Evolutionary conservation across 495 filamentous ascomycete species (phyloP).

Genomic region (Penicillium longicatenatum): DNA sequence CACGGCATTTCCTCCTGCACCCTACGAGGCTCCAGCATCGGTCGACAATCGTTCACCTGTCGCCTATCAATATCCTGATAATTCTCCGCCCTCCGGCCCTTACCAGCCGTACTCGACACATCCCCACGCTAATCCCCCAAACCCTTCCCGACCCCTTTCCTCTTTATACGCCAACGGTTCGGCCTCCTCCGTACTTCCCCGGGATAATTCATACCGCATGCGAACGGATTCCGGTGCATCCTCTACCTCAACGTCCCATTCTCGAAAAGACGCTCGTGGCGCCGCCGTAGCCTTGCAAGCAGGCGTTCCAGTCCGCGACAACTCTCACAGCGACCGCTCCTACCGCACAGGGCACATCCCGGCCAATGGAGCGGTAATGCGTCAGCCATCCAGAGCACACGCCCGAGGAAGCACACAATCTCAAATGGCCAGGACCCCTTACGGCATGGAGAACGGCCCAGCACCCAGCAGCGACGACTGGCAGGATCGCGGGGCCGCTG

Average conservation of each 20-base stretch:
- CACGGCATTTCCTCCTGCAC: conserved; percentile 25
- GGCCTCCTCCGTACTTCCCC: conserved; percentile 36
- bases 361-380: conserved; percentile 58
- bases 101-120: conserved; percentile 47
- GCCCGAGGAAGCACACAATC: conserved; percentile 49
- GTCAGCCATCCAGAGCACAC: conserved; percentile 47
- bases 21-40: conserved; percentile 21
- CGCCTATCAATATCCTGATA: conserved; percentile 25
- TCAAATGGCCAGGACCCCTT: conserved; percentile 58
- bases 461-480: conserved; percentile 83
- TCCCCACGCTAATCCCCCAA: conserved; percentile 40
- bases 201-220: conserved; percentile 57
- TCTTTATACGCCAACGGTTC: conserved; percentile 54
- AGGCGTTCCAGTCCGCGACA: conserved; percentile 65
- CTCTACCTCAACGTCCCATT: conserved; percentile 56
- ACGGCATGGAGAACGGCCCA: conserved; percentile 65
- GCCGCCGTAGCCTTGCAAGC: conserved; percentile 64
- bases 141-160: conserved; percentile 55
- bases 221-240: conserved; percentile 67
- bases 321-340: conserved; percentile 67
- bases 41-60: conserved; percentile 36
- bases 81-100: conserved; percentile 24
- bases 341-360: conserved; percentile 61
- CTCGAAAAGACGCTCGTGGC: conserved; percentile 62
- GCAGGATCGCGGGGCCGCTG: conserved; percentile 90